Base-by-base conservation (phyloP, 345 rosid species). In the Ceriops zippeliana region DNA sequence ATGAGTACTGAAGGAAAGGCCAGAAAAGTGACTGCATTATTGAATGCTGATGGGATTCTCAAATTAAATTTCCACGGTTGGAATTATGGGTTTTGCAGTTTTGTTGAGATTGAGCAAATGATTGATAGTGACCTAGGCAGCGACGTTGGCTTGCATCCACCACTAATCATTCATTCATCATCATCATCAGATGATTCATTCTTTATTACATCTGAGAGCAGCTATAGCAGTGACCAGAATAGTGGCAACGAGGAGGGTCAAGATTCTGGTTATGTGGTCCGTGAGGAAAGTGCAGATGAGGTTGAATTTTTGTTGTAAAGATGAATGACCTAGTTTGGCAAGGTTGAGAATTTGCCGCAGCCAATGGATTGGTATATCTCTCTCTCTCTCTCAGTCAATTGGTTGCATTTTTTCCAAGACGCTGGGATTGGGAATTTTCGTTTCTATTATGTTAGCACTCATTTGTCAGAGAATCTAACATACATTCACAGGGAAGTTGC, bases 271-370 rank as follows among this genome's bases (percentile, higher is more conserved):
- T 84, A 76, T 68, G 62, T 70, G 56, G 62, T 82, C 51, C 81
- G 61, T 13, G 86, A 84, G 76, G 92, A 84, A 74, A 85, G 92
- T 75, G 86, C 88, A 26, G 92, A 87, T 32, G 90, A 87, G 73
- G 84, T 84, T 54, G 88, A 87, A 61, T 85, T 75, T 70, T 69
- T 83, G 73, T 73, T 60, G 65, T 75, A 54, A 84, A 84, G 79
- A 63, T 65, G 71, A 71, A 42, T 59, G 38, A 24, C 56, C 7
- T 58, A 59, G 58, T 42, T 49, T 27, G 26, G 73, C 73, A 26
- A 64, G 42, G 51, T 22, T 9, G 70, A 66, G 52, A 72, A 47
- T 57, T 20, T n/a, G 47, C 24, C 21, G 65, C 61, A 47, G 24
- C 52, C 28, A 66, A 63, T 34, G 24, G 52, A 76, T 11, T 7